Percentiles rank a stretch among this genome's conserved stretches.
phyloP scores from a whole-genome alignment of 805 yeast genomes.

The Hanseniaspora vineae region DNA sequence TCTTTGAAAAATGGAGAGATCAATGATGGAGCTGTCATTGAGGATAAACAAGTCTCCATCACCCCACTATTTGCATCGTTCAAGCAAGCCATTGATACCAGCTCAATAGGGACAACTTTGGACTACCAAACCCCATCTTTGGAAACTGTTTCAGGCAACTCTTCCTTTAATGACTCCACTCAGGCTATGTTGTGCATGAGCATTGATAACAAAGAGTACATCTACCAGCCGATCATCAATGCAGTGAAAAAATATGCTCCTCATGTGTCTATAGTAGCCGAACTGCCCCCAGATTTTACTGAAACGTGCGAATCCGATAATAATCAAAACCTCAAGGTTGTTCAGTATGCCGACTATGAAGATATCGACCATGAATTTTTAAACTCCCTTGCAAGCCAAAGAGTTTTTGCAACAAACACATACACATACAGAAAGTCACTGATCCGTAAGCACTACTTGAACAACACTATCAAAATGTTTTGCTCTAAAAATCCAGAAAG shows the following conservation, averaged over 20 bases:
- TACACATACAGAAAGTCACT: conserved; percentile 83
- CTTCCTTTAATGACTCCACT: background rate
- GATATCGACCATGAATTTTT: conserved; percentile 57
- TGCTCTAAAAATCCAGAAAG: conserved; percentile 64
- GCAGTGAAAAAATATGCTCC: conserved; percentile 25
- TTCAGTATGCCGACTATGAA: conserved; percentile 87
- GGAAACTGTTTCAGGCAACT: conserved; percentile 1
- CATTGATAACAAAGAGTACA: conserved; percentile 22
- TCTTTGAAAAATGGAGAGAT: conserved; percentile 25
- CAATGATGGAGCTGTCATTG: conserved; percentile 60
- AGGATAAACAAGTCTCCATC: conserved; percentile 50
- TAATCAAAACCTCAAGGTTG: conserved; percentile 24
- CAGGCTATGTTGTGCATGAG: background rate
- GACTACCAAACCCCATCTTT: conserved; percentile 1
- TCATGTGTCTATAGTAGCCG: conserved; percentile 20
- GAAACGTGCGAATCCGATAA: conserved; percentile 3
- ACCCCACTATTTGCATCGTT: conserved; percentile 67
- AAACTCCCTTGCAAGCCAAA: conserved; percentile 24
- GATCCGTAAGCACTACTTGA: conserved; percentile 78
- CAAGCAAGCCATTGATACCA: conserved; percentile 9
- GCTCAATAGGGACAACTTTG: background rate
- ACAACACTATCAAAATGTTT: conserved; percentile 71
- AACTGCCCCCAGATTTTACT: conserved; percentile 11
- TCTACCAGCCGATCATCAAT: conserved; percentile 26
- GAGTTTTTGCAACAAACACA: conserved; percentile 56